Base-by-base conservation (phyloP, 306 rosid genomes). In the Nissolia schottii region DNA sequence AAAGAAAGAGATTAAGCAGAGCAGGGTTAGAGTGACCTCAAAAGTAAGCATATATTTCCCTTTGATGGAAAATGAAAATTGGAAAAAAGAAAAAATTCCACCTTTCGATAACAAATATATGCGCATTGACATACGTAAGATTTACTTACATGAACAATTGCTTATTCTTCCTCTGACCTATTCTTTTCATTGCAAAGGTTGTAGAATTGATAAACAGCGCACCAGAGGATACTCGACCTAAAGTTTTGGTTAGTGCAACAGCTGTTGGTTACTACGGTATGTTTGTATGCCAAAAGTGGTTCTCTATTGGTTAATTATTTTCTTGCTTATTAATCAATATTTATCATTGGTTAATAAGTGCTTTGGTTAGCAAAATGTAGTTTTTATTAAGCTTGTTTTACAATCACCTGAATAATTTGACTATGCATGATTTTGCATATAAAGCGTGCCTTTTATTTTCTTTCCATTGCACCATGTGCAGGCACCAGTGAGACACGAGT, bases 241-340 rank as follows among this genome's bases (percentile, higher is more conserved):
- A 77, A 60, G 97, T 94, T 72, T 84, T 94, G 67, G 92, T 94
- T 64, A 94, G 97, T 41, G 97, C 97, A 41, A 94, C 98, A 0
- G 98, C 98, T 28, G 92, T 94, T 31, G 98, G 98, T 75, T 94
- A 94, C 82, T 94, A 94, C 40, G 98, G 98, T 91, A 67, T 38
- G 94, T 80, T 76, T 43, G 16, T 64, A 61, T 16, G 41, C 55
- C 61, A 54, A 77, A 84, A 63, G 19, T 37, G 40, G 32, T 53
- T 80, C 19, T 67, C 29, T 68, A 19, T 7, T 53, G 20, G 3
- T n/a, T 58, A 45, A 22, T 73, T 3, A 3, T 66, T 20, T 50
- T 12, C 58, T 18, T 24, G 45, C 15, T 60, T 70, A 35, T 58
- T 48, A 31, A 2, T 38, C 23, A 54, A 60, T 64, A 73, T 59